Evolutionary conservation across 1,284 basidiomycete species (phyloP), one percentile per base, ranked within the genome.

Genomic region (Fistulinella cinereoalba): DNA sequence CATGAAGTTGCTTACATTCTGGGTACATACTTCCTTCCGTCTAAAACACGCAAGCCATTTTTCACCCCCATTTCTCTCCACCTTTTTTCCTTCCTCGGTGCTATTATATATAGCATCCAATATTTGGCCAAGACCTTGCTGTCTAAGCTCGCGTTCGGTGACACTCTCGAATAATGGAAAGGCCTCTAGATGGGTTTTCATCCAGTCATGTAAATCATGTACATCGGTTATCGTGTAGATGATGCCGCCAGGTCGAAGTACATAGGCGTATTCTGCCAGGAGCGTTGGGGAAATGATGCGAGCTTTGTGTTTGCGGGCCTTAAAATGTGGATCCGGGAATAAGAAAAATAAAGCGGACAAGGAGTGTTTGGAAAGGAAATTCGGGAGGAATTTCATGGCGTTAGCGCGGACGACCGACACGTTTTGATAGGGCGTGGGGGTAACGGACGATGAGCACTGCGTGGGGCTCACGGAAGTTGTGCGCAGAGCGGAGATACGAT

Each of bases 261-360:
- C 87, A 64, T 92, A 97, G 2, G 97, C 97, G 60, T 99, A 99
- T 75, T 88, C 74, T 67, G 96, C 93, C 24, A 99, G 79, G 23
- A 99, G 77, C 1, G 95, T 95, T 2, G 92, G 91, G 5, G 94
- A 97, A 61, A 97, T 94, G 64, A 98, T 98, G 56, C 97, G 84
- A 6, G 96, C 96, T 73, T 99, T 99, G 76, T 98, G 96, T 68
- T 99, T 99, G 57, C 95, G 85, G 16, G 82, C 79, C 70, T 99
- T 99, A 79, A 99, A 99, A 70, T 99, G 97, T 0, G 97, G 97
- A 69, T 99, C 97, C 27, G 97, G 97, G 69, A 98, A 99, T 51
- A 99, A 81, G 75, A 99, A 98, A 73, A 99, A 99, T 52, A 99
- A 79, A 52, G 97, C 89, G 27, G 86, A 85, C 41, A 97, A 75